Evolutionary conservation across 129 eudicot species (phyloP), one percentile per base, ranked within the genome.

Genomic region (Escallonia herrerae): DNA sequence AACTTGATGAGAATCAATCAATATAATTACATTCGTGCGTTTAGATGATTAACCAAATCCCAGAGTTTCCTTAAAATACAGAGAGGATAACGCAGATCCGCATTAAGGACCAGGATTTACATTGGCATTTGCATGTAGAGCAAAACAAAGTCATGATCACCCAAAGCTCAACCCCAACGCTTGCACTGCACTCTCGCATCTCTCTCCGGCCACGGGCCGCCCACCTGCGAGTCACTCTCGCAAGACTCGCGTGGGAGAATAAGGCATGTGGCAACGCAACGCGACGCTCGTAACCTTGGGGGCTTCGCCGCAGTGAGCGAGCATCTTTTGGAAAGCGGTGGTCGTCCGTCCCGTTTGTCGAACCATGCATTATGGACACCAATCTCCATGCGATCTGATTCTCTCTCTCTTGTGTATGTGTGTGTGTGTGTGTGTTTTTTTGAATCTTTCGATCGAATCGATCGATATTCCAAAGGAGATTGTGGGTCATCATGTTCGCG

Each of bases 261-360:
- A 6, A 38, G 8, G 62, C 43, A 39, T 10, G 52, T 2, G 33
- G 52, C 13, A 48, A 50, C 43, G 53, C 47, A 60, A 60, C 11
- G 52, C 43, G 67, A 43, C 41, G 60, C 33, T 45, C 22, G 41
- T 13, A 69, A 66, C 48, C 54, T 75, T 58, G 80, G 72, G 71
- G 33, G 33, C 33, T 44, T 41, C 51, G 63, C 62, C 58, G 75
- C 54, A 56, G 71, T 49, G 8, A 56, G 56, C 69, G 80, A 67
- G 85, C 84, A 83, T 83, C 72, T 83, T 76, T 83, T 83, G 84
- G 76, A 83, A 83, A 83, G 80, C 64, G 87, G 72, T 66, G 76
- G 64, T 74, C 80, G 67, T 77, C 77, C 80, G 67, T 77, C 77
- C 80, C 60, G 77, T 74, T 71, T 82, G 83, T 82, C 87, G 45